Evolutionary conservation across 2,329 filamentous ascomycete genomes (phyloP).

Genomic region (Penicillium sclerotigenum): DNA sequence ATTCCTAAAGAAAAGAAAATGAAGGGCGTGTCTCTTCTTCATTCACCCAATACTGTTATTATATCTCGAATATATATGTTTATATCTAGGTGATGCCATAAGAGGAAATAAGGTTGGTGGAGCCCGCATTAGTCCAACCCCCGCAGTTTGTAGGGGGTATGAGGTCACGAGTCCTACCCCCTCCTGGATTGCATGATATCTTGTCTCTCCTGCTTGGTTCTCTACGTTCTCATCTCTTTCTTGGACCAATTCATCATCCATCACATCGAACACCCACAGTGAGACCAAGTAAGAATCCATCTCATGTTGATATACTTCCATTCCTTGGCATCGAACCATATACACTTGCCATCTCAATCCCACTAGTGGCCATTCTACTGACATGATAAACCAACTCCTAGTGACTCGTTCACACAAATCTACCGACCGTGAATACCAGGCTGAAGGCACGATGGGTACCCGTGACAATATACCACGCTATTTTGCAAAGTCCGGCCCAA

Average conservation of each 20-base stretch:
- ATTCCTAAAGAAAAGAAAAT: neutral
- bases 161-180: slow-evolving; percentile 22
- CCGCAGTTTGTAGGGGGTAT: slow-evolving; percentile 19
- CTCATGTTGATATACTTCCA: neutral
- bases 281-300: neutral
- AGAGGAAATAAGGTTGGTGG: slow-evolving; percentile 2
- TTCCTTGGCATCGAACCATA: neutral
- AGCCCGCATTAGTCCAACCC: slow-evolving; percentile 1
- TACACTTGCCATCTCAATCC: neutral
- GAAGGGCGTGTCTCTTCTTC: neutral
- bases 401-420: slow-evolving; percentile 98
- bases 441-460: slow-evolving; percentile 66
- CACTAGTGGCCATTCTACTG: neutral
- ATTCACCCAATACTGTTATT: neutral
- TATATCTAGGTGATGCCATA: neutral
- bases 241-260: neutral
- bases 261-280: neutral
- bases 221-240: neutral
- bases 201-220: neutral
- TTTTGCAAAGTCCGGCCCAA: slow-evolving; percentile 83
- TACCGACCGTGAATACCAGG: slow-evolving; percentile 88
- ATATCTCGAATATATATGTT: neutral
- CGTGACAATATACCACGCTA: slow-evolving; percentile 81
- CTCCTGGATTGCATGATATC: neutral
- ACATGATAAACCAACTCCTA: slow-evolving; percentile 36